Base-by-base conservation (phyloP, 352 stramenopile genomes). In the Phytophthora pini region DNA sequence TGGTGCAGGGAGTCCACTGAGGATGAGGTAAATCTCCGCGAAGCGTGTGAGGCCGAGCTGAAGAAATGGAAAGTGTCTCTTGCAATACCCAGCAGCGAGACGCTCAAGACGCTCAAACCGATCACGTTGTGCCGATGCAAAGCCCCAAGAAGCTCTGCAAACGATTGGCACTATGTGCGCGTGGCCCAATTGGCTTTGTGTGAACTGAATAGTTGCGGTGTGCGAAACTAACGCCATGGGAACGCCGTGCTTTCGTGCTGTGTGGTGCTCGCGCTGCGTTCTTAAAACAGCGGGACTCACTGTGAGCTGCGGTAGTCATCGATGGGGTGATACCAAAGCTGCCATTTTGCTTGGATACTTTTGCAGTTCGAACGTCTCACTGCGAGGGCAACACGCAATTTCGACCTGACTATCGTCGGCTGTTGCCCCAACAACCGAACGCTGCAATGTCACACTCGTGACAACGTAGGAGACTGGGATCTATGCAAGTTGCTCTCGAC, bases 281-380 rank as follows among this genome's bases (percentile, higher is more conserved):
- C 2, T 26, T 26, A 26, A 26, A 26, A 26, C 24, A 26, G 24
- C 24, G 24, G 24, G 24, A 4, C 24, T 26, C 1, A 26, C 24
- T 26, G 24, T 26, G 24, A 26, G 1, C 31, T 36, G 29, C 31
- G 24, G 24, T 26, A 26, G 31, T 13, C 31, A 13, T 36, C 31
- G 8, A 36, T 9, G 8, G 12, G 31, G 31, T 31, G 27, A 39
- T 39, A 26, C 29, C 26, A 24, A n/a, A 6, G n/a, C 15, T 53
- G 27, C 26, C 46, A 41, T 20, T 26, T 4, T 53, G 50, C 45
- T 26, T 9, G 22, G 6, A 51, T 32, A 24, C 3, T 52, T 46
- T 58, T 45, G 57, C 57, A 46, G 39, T 65, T 59, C 39, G 57
- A 59, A 47, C 29, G 22, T 53, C 20, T 13, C 20, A 52, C 31